Evolutionary conservation across 306 rosid species (phyloP).

Genomic region (Rubus parviflorus): DNA sequence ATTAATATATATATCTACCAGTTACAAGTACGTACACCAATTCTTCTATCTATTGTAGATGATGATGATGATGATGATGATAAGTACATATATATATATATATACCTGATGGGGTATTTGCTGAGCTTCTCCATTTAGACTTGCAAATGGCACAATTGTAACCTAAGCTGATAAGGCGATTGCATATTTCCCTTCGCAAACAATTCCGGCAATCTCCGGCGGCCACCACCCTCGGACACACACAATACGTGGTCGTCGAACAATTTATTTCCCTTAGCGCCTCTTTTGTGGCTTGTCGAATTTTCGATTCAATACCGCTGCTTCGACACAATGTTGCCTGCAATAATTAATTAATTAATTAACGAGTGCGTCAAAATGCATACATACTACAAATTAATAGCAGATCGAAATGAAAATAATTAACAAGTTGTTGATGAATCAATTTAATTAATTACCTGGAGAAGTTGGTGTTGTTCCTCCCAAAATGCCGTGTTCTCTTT

Average conservation of each 20-base stretch:
- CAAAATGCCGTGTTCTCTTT: constrained; percentile 56
- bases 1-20: too few relatives aligned
- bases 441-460: constrained; percentile 39
- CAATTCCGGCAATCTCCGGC: constrained; percentile 64
- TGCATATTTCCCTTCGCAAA: constrained; percentile 54
- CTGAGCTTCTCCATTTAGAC: constrained; percentile 69
- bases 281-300: constrained; percentile 57
- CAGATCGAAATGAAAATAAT: background rate
- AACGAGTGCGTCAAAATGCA: background rate
- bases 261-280: constrained; percentile 35
- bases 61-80: background rate
- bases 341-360: background rate
- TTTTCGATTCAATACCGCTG: constrained; percentile 51
- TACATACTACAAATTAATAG: background rate
- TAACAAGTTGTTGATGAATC: background rate
- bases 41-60: too few relatives aligned
- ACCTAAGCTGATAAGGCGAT: constrained; percentile 48
- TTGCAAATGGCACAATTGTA: constrained; percentile 60
- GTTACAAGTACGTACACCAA: too few relatives aligned
- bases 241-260: constrained; percentile 33
- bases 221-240: constrained; percentile 34
- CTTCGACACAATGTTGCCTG: constrained; percentile 52
- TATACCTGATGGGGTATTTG: constrained; percentile 60
- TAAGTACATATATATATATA: too few relatives aligned
- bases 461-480: constrained; percentile 58